Conservation (phyloP, 257 asterid genomes). For the Solanum peruvianum region DNA sequence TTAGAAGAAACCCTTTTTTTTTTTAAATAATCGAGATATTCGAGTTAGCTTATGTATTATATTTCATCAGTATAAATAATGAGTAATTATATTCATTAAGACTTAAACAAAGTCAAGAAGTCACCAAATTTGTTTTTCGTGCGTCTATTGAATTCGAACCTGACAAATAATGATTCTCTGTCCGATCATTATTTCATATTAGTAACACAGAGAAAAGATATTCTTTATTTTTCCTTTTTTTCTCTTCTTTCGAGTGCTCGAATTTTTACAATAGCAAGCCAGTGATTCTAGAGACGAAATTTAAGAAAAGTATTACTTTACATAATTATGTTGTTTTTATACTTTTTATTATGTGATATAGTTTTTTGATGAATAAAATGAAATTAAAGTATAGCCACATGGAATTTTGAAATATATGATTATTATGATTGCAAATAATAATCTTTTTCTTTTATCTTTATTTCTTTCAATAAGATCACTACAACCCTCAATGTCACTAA, state of each 20-base stretch:
- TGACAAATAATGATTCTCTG: background rate
- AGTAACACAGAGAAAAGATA: no score
- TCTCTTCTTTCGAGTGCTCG: conserved; percentile 1
- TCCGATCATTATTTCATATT: background rate
- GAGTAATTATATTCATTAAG: background rate
- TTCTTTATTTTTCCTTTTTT: background rate
- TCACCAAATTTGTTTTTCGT: background rate
- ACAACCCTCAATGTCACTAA: conserved; percentile 2
- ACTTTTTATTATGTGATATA: background rate
- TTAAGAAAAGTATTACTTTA: background rate
- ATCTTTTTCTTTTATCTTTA: background rate
- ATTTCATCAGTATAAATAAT: background rate
- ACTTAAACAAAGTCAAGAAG: background rate
- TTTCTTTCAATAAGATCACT: conserved; percentile 13
- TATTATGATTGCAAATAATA: conserved; percentile 2
- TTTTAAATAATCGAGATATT: background rate
- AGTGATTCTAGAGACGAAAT: background rate
- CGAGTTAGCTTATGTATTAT: background rate
- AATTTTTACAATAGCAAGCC: background rate
- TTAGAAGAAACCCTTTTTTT: background rate
- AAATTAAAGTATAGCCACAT: background rate
- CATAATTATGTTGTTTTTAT: background rate
- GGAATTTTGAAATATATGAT: conserved; percentile 8
- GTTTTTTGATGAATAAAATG: background rate
- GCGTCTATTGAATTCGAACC: background rate